A percentile compares a stretch with the other conserved stretches of the same genome.
phyloP scores from a whole-genome alignment of 2,329 filamentous ascomycete species.

The Stylonectria norvegica region DNA sequence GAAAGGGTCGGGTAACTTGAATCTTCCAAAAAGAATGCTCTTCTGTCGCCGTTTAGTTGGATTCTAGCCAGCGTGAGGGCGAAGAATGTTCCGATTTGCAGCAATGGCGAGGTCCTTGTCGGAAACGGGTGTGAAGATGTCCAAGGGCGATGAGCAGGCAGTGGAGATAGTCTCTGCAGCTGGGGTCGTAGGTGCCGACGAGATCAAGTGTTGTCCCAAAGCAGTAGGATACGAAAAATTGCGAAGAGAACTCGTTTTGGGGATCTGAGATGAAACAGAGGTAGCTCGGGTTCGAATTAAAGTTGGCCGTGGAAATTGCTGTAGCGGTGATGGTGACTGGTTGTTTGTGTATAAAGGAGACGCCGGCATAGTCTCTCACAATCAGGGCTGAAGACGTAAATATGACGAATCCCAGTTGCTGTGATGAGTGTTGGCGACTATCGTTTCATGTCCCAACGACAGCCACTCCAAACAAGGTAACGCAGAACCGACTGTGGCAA shows the following conservation, averaged over 20 bases:
- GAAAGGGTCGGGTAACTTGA: slow-evolving; percentile 2
- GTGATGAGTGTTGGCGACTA: neutral
- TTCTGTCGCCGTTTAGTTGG: slow-evolving; percentile 7
- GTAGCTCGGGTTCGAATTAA: slow-evolving; percentile 3
- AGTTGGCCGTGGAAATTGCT: slow-evolving; percentile 4
- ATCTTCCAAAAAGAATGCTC: slow-evolving; percentile 3
- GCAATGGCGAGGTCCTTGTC: neutral
- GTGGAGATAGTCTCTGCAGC: neutral
- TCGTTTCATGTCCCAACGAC: neutral
- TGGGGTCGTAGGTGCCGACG: neutral
- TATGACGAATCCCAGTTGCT: neutral
- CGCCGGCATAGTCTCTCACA: slow-evolving; percentile 10
- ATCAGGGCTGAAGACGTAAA: neutral
- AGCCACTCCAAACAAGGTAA: neutral
- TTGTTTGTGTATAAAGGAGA: neutral
- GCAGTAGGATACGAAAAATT: slow-evolving; percentile 25
- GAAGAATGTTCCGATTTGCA: neutral
- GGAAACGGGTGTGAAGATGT: neutral
- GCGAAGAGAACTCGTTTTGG: slow-evolving; percentile 4
- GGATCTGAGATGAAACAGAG: neutral
- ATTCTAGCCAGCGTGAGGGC: slow-evolving; percentile 7
- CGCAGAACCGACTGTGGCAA: no score
- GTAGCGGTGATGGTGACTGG: slow-evolving; percentile 5
- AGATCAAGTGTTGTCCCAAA: slow-evolving; percentile 5
- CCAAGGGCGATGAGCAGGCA: neutral